These are phyloP conservation scores for Arthrinium phaeospermum DNA, from an alignment of 2,329 filamentous ascomycete species.

Conservation along the genomic window DNA sequence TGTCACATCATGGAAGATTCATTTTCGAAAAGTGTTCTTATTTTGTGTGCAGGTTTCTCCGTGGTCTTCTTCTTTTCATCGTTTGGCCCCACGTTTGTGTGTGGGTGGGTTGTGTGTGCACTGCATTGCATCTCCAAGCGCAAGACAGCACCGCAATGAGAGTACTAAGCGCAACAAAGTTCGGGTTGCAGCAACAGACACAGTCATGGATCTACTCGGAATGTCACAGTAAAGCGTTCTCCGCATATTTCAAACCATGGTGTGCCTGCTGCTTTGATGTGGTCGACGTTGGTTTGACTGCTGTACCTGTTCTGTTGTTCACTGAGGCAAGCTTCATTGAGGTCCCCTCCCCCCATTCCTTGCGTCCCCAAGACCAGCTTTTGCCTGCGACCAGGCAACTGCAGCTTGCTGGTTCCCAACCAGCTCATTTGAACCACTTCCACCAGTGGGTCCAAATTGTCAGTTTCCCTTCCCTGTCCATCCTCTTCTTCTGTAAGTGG, in stretches of 20 bases:
- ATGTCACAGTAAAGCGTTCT: neutral
- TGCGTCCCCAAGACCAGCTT: neutral
- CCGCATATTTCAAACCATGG: neutral
- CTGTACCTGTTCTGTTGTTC: neutral
- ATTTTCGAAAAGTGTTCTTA: neutral
- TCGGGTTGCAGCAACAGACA: neutral
- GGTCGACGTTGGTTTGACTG: neutral
- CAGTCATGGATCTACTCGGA: neutral
- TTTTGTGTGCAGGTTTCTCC: neutral
- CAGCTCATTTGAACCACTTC: neutral
- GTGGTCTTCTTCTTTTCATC: neutral
- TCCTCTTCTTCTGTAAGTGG: neutral
- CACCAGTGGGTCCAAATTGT: neutral
- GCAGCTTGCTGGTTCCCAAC: neutral
- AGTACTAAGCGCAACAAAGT: neutral
- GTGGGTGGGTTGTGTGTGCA: neutral
- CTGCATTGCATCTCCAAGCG: conserved; percentile 13
- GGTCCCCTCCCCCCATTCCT: neutral
- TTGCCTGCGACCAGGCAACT: too few species aligned
- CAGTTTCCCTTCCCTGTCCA: neutral
- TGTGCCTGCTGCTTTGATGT: neutral
- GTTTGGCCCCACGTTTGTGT: neutral
- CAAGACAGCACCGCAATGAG: neutral
- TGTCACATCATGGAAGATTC: neutral
- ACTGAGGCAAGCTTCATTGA: too few species aligned